Evolutionary conservation across 148 eudicot species (phyloP).

Genomic region (Rhododendron mucronatum): DNA sequence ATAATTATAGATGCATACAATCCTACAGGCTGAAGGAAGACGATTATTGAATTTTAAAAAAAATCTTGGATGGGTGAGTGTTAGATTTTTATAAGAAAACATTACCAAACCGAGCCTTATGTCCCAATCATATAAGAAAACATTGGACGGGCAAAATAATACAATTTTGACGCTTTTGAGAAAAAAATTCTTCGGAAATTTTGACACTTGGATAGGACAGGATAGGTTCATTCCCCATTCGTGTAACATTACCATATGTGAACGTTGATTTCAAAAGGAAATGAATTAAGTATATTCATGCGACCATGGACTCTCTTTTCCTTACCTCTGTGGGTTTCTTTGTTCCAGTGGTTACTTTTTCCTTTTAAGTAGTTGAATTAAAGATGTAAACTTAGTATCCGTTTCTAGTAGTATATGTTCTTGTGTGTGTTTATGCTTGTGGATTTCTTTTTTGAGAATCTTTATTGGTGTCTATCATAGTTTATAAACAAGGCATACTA

Average conservation of each 20-base stretch:
- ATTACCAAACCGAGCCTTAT: too few relatives aligned
- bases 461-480: background rate
- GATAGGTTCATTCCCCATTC: background rate
- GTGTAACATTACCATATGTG: background rate
- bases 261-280: background rate
- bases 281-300: background rate
- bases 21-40: background rate
- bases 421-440: background rate
- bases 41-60: too few relatives aligned
- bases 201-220: background rate
- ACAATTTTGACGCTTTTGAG: background rate
- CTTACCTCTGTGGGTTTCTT: background rate
- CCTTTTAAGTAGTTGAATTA: background rate
- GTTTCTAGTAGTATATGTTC: background rate
- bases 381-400: background rate
- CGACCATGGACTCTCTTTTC: background rate
- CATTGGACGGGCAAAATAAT: background rate
- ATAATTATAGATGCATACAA: background rate
- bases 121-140: too few relatives aligned
- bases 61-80: background rate
- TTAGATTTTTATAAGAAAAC: background rate
- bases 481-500: background rate
- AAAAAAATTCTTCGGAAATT: too few relatives aligned
- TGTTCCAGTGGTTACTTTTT: background rate
- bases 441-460: background rate